Base-by-base conservation (phyloP, 163 green algal species). In the Chlamydomonas reinhardtii region DNA sequence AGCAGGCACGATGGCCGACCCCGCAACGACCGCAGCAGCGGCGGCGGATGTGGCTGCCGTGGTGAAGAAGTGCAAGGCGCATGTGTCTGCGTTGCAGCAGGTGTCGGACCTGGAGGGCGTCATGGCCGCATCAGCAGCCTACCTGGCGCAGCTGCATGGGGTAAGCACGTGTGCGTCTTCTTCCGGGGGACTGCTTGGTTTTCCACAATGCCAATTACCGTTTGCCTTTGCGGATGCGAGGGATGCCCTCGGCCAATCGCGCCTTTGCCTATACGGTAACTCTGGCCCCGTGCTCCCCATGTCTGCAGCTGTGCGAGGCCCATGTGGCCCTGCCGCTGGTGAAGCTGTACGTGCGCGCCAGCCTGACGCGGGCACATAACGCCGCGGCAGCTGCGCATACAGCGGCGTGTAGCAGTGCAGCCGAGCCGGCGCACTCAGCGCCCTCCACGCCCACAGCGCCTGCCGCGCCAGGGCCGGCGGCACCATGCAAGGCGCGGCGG, bases 11-110 rank as follows among this genome's bases (percentile, higher is more conserved):
- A 2, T 19, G 12, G 14, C 48, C 2, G 48, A 56, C 14, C 48
- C 48, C 1, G 48, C 48, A 22, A 19, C 48, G 12, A 17, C 48
- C 19, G 48, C 48, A 22, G 48, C 48, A 56, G 48, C 48, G 14
- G 48, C 48, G 19, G 29, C 54, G 29, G 70, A 80, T 19, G 56
- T 80, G 37, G 27, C 31, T n/a, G 72, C 81, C 61, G 20, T 81
- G 61, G 48, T 74, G 4, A 87, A 87, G 61, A 81, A 81, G 72
- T 87, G 82, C 61, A 87, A 87, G 82, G 72, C 82, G 39, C 82
- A 87, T 27, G 72, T 81, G 2, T 61, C n/a, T 6, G 82, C 82
- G 0, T 72, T 87, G 35, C 61, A 73, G 61, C 72, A 87, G 72
- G 61, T 82, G 25, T n/a, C 59, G 0, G 32, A 61, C 2, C 72